phyloP scores from a whole-genome alignment of 805 yeast species.

The Blastobotrys americana region DNA sequence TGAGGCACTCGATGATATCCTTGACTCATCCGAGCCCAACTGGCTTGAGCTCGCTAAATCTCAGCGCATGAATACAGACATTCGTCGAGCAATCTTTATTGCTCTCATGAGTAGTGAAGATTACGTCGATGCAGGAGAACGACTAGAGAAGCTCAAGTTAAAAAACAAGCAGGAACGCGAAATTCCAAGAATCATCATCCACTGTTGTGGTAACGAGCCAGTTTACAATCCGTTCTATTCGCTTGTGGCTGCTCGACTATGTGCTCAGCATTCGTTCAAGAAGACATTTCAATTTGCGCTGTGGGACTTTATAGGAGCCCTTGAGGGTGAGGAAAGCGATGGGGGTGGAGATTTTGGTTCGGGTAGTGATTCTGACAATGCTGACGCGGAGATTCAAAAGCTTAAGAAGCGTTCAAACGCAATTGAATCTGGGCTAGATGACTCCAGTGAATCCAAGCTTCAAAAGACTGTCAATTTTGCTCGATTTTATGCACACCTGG shows the following conservation, averaged over 20 bases:
- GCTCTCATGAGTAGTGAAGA: constrained; percentile 95
- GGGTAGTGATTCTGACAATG: constrained; percentile 28
- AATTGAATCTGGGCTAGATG: constrained; percentile 20
- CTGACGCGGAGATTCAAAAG: constrained; percentile 8
- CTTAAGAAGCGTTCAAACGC: constrained; percentile 18
- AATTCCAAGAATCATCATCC: constrained; percentile 75
- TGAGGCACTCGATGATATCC: constrained; percentile 47
- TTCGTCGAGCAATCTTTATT: constrained; percentile 87
- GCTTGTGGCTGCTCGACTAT: constrained; percentile 64
- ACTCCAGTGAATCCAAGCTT: constrained; percentile 42
- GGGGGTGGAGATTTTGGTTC: constrained; percentile 26
- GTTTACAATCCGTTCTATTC: constrained; percentile 88
- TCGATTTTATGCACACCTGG: constrained; percentile 66
- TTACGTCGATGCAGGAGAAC: constrained; percentile 76
- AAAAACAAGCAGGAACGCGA: constrained; percentile 79
- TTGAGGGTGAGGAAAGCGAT: constrained; percentile 48
- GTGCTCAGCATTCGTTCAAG: constrained; percentile 61
- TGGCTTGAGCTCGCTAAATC: constrained; percentile 81
- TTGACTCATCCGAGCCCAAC: constrained; percentile 70
- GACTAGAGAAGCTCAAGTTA: constrained; percentile 69
- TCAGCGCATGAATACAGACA: constrained; percentile 92
- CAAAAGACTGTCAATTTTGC: constrained; percentile 66
- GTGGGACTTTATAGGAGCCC: constrained; percentile 76
- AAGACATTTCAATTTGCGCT: constrained; percentile 82
- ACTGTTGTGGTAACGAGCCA: constrained; percentile 78